Evolutionary conservation across 768 basidiomycete species (phyloP).

Genomic region (Tulasnella sp.): DNA sequence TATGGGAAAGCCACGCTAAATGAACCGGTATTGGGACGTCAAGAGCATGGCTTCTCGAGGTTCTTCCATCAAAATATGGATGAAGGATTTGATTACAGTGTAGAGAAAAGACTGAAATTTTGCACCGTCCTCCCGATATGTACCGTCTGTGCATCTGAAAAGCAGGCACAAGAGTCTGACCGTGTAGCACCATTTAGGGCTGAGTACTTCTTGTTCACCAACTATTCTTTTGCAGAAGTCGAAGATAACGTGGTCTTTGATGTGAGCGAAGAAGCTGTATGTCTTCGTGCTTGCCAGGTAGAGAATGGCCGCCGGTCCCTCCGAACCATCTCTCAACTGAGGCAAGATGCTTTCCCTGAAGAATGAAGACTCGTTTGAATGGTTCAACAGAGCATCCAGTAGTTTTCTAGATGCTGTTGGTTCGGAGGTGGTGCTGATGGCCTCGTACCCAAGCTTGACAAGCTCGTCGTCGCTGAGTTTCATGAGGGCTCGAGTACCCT

Average conservation of each 20-base stretch:
- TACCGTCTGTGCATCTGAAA: background rate
- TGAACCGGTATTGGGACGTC: background rate
- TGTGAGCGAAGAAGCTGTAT: background rate
- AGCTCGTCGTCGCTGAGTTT: constrained; percentile 7
- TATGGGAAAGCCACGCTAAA: background rate
- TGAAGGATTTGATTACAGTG: background rate
- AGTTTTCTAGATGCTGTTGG: background rate
- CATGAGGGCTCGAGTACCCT: background rate
- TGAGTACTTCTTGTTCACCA: background rate
- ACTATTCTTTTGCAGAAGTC: background rate
- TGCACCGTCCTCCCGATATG: too few species aligned
- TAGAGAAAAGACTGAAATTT: background rate
- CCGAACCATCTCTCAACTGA: background rate
- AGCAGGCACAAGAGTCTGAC: background rate
- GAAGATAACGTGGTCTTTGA: background rate
- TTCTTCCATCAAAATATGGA: background rate
- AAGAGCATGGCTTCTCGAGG: too few species aligned
- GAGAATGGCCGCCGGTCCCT: background rate
- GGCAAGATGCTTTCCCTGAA: background rate
- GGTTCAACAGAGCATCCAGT: background rate
- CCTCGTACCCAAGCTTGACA: background rate
- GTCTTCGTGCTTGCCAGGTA: background rate
- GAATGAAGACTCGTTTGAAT: background rate
- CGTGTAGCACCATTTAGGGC: background rate
- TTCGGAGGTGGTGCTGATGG: background rate